Evolutionary conservation across 2,329 filamentous ascomycete species (phyloP).

Genomic region (Venturia effusa): DNA sequence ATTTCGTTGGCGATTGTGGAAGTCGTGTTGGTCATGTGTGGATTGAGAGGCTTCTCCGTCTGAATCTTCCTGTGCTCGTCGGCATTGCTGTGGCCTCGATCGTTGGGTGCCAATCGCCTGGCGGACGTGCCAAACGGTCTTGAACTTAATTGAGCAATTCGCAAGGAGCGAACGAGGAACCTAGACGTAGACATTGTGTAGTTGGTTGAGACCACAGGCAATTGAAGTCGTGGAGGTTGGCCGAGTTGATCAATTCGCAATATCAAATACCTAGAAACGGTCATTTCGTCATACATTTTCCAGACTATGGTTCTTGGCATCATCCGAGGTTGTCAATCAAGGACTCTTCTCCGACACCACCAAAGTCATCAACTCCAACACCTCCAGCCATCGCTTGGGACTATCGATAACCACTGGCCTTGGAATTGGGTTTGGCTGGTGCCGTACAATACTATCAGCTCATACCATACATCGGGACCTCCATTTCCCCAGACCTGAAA

Average conservation of each 20-base stretch:
- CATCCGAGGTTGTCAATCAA: not conserved
- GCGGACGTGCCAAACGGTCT: conserved; percentile 5
- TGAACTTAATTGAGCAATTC: not conserved
- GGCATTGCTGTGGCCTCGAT: conserved; percentile 41
- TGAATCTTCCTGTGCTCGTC: conserved; percentile 45
- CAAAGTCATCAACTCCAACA: not conserved
- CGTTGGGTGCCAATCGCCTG: conserved; percentile 27
- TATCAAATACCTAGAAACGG: not conserved
- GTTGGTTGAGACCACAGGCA: not conserved
- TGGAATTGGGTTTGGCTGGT: too few species aligned
- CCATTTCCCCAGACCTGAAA: not conserved
- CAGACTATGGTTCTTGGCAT: not conserved
- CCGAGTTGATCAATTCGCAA: not conserved
- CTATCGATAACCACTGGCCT: too few species aligned
- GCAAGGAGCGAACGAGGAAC: conserved; percentile 3
- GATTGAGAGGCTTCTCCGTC: conserved; percentile 47
- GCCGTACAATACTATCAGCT: not conserved
- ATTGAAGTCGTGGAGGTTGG: not conserved
- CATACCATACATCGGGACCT: not conserved
- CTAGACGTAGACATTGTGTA: conserved; percentile 8
- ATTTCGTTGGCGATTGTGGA: conserved; percentile 54
- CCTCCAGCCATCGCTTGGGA: too few species aligned
- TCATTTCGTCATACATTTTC: not conserved
- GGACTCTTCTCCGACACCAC: not conserved
- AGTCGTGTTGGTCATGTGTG: conserved; percentile 52